Conservation (phyloP, 768 basidiomycete genomes). For the Amanita inopinata region DNA sequence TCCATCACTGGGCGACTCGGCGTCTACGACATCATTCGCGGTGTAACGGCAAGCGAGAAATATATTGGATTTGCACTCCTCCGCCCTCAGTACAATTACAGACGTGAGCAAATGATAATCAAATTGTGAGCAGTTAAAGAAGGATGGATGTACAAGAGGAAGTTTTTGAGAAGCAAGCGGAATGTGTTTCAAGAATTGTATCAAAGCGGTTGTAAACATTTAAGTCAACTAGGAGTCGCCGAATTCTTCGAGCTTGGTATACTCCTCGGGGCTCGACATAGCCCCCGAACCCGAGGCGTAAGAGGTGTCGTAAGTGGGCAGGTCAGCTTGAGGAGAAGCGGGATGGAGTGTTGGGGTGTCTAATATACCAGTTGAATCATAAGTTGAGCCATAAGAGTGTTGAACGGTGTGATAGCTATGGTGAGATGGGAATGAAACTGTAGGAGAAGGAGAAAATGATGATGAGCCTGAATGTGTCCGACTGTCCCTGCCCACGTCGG, state of each 20-base stretch:
- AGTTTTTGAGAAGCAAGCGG: conserved; percentile 8
- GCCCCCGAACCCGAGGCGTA: conserved; percentile 25
- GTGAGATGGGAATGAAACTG: conserved; percentile 24
- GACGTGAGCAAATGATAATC: no score
- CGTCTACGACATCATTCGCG: no score
- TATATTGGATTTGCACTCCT: no score
- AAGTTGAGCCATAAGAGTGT: conserved; percentile 30
- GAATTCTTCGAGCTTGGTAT: conserved; percentile 32
- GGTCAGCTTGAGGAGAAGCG: conserved; percentile 17
- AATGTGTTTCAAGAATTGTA: conserved; percentile 8
- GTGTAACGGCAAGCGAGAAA: no score
- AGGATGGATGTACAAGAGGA: conserved; percentile 1
- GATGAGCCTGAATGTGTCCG: conserved; percentile 17
- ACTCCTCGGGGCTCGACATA: conserved; percentile 34
- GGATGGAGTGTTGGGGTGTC: conserved; percentile 27
- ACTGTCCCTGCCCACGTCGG: conserved; percentile 23
- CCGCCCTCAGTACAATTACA: no score
- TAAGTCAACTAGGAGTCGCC: conserved; percentile 24
- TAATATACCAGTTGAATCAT: conserved; percentile 26
- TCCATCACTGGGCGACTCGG: no score
- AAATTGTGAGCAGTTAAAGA: background rate
- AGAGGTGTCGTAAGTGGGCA: conserved; percentile 22
- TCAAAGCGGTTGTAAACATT: conserved; percentile 3
- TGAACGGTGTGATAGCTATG: conserved; percentile 28
- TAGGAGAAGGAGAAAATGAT: conserved; percentile 27